Evolutionary conservation across 2,329 filamentous ascomycete genomes (phyloP), one percentile per base, ranked within the genome.

Genomic region (Aspergillus aculeatinus): DNA sequence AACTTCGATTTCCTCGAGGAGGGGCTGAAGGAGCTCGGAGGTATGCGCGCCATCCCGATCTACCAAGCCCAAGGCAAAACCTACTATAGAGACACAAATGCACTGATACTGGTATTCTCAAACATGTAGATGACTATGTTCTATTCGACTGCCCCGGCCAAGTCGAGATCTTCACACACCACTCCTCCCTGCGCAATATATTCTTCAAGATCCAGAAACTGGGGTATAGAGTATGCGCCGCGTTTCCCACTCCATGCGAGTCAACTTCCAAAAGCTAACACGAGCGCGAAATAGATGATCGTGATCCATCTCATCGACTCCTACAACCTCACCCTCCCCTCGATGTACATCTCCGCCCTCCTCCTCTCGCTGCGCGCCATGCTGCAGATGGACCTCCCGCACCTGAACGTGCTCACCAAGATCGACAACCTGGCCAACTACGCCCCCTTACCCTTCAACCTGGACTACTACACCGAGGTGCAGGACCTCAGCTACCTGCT

Each of bases 401-500:
- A 97, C 72, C 83, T 99, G 67, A 99, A 99, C 72, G 91, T 99
- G 63, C 85, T 99, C 27, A 97, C 93, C 60, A 99, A 99, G 79
- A 96, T 99, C 78, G 95, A 99, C 78, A 97, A 97, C 72, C 83
- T 99, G 57, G 82, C 88, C 39, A 87, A 89, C 55, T 97, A 96
- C 72, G 89, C 91, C 51, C 86, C 91, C 27, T 82, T 99, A 0
- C 92, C 93, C 0, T 97, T 99, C 81, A 96, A 96, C 70, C 87
- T 99, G 61, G 93, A 97, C 66, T 99, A 89, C 77, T 99, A 98
- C 76, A 98, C 95, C 62, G 94, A 99, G 75, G 94, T 98, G 7
- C 93, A 99, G 76, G 92, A 97, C 70, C 84, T 99, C 4, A 86
- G 86, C 23, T 92, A 96, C 67, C 83, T 99, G 12, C 84, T 95